Base-by-base conservation (phyloP, 116 monocot genomes). In the Trichopus zeylanicus region DNA sequence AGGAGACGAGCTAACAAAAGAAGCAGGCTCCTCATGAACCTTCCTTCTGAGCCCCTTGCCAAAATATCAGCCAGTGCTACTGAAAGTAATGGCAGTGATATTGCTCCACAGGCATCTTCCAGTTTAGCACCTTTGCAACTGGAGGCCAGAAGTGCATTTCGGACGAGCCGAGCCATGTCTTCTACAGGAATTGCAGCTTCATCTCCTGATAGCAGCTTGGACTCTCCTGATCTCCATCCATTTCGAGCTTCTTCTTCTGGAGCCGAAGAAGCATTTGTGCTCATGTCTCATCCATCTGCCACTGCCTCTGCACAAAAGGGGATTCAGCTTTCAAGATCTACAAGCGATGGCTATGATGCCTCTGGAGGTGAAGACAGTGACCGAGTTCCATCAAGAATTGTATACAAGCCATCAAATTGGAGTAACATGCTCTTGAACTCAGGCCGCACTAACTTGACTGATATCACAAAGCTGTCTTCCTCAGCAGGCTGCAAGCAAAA, bases 291-390 rank as follows among this genome's bases (percentile, higher is more conserved):
- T 38, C 28, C 70, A 24, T 46, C 66, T 24, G 42, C n/a, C 5
- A 62, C 35, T 7, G 29, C 56, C 9, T 20, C 65, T 53, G 31
- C 58, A 12, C 75, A 63, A 47, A 87, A 72, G 55, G 77, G 80
- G 6, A 61, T 70, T 31, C 64, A 56, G 29, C 73, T 78, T 23
- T 77, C 81, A 12, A 81, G 88, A 54, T 88, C 88, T 9, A 75
- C 78, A 1, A 91, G 84, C 20, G 97, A 91, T 66, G 97, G 97
- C 13, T 97, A 97, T 37, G 97, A 97, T 62, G 97, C 97, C 56
- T 97, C 97, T 22, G 91, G 97, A 26, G 97, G 97, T 34, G 97
- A 97, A 70, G 97, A 97, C 53, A 90, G 90, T 16, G 97, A 97
- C 47, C 62, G 76, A 16, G 70, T 97, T 20, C 97, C 91, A 7